A percentile compares a stretch with the other conserved stretches of the same genome.
phyloP scores from a whole-genome alignment of 441 rosid species.

The Syzygium malaccense region DNA sequence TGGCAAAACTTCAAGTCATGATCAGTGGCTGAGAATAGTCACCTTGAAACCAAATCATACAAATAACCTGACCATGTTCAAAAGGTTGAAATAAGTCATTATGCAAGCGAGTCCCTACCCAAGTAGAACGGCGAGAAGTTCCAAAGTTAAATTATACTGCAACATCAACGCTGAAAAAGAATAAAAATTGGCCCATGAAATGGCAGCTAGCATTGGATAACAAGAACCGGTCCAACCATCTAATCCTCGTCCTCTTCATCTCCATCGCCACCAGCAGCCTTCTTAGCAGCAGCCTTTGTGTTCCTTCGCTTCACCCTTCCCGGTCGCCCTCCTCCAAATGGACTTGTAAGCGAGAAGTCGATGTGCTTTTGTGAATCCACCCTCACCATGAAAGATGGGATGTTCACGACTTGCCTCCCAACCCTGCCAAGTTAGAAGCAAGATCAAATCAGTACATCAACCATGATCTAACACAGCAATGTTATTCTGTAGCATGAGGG shows the following conservation, averaged over 20 bases:
- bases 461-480: neutral
- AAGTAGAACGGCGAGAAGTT: neutral
- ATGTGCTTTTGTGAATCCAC: conserved; percentile 32
- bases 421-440: neutral
- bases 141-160: neutral
- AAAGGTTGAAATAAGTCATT: neutral
- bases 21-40: neutral
- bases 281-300: conserved; percentile 31
- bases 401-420: conserved; percentile 12
- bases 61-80: neutral
- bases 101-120: neutral
- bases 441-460: neutral
- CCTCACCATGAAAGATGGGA: conserved; percentile 11
- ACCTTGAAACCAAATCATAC: neutral
- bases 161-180: neutral
- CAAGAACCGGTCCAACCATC: neutral
- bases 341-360: conserved; percentile 37
- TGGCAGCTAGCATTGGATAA: neutral
- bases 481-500: neutral
- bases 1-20: neutral
- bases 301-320: conserved; percentile 42
- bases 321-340: conserved; percentile 33
- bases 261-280: conserved; percentile 37
- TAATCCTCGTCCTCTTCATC: conserved; percentile 34
- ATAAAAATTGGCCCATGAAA: neutral